Conservation (phyloP, 495 filamentous ascomycete species). For the Echria macrotheca region DNA sequence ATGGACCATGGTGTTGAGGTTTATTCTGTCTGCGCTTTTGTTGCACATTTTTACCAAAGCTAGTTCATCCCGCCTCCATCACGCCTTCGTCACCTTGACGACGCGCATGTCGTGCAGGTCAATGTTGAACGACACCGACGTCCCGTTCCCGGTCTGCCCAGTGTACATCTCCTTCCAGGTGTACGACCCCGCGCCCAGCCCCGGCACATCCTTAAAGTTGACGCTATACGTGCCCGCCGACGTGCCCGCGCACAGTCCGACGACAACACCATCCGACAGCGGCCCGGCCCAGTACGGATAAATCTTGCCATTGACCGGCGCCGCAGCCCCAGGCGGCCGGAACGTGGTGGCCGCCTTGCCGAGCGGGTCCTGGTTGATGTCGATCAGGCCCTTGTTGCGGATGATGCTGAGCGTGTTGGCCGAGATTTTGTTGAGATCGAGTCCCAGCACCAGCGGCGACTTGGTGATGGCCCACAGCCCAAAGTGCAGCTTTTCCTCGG, state of each 20-base stretch:
- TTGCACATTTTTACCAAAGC: too few species aligned
- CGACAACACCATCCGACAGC: conserved; percentile 43
- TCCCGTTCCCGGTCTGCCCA: conserved; percentile 14
- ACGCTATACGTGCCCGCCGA: conserved; percentile 36
- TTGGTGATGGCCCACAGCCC: conserved; percentile 54
- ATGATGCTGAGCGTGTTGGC: conserved; percentile 40
- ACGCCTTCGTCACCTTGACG: conserved; percentile 14
- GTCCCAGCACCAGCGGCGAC: conserved; percentile 45
- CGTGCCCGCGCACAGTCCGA: conserved; percentile 49
- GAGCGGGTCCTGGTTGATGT: conserved; percentile 49
- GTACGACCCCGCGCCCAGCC: conserved; percentile 26
- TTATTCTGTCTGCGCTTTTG: too few species aligned
- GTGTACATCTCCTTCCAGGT: conserved; percentile 35
- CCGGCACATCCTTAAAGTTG: conserved; percentile 50
- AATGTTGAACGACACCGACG: conserved; percentile 12
- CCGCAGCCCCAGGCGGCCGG: conserved; percentile 51
- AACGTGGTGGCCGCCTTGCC: conserved; percentile 56
- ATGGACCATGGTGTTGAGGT: too few species aligned
- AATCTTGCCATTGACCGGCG: conserved; percentile 55
- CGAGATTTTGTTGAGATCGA: conserved; percentile 45
- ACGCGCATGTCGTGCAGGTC: conserved; percentile 18
- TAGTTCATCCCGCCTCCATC: too few species aligned
- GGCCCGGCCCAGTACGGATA: conserved; percentile 25
- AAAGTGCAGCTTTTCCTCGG: conserved; percentile 50
- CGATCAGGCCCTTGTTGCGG: conserved; percentile 46